Base-by-base conservation (phyloP, 495 filamentous ascomycete species). In the Aspergillus steynii region DNA sequence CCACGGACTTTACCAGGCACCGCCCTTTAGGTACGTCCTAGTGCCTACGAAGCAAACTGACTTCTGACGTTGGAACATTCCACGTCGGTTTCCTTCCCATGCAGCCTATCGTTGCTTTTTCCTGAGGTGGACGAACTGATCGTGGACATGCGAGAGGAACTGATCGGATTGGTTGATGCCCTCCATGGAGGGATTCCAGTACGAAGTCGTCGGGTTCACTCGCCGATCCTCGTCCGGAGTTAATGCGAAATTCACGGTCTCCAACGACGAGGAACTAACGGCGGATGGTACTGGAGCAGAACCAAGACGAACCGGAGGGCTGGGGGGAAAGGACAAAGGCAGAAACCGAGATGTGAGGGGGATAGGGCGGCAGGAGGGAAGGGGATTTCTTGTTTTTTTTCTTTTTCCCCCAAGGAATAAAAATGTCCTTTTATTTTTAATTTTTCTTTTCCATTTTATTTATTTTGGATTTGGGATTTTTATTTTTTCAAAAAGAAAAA, bases 1-100 rank as follows among this genome's bases (percentile, higher is more conserved):
- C 20, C 20, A 20, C 20, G 20, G 20, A 20, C 20, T 20, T 20
- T 20, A 20, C 20, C 20, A 20, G 20, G 20, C 20, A 20, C 20
- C 20, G 20, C 20, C 20, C 20, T 20, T 20, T 20, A 20, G 20
- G 20, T 20, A 20, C 20, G 20, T 20, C 20, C 20, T 20, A 20
- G 20, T 20, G 20, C 34, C 10, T 37, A 37, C 34, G 34, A 7
- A 37, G 34, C 2, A 37, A 37, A 37, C 34, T 37, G 34, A 12
- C 34, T 37, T 67, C 53, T 63, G 60, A 63, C 58, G 55, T 65
- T 63, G 50, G 59, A 65, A 53, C 61, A 62, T 62, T 62, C 61
- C 61, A 62, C 55, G 12, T 46, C 52, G 52, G 37, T 56, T 47
- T 51, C 8, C 53, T 29, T 47, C 53, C 37, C 45, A 56, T 56